Base-by-base conservation (phyloP, 2,329 filamentous ascomycete species). In the Scolecobasidium constrictum region DNA sequence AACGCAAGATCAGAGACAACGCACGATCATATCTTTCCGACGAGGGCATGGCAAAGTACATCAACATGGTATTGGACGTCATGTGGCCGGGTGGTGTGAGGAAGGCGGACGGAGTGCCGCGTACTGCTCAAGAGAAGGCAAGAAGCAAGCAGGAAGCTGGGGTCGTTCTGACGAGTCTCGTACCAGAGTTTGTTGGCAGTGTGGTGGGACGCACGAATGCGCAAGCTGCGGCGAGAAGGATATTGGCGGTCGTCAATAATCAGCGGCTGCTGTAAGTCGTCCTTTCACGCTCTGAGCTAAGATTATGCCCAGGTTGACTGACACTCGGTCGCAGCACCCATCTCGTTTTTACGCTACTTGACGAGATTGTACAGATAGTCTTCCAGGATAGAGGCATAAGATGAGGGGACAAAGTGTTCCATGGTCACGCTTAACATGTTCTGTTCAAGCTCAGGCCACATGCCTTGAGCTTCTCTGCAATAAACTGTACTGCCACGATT, bases 201-300 rank as follows among this genome's bases (percentile, higher is more conserved):
- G 93, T 98, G 5, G 93, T 98, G 13, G 92, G 92, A 4, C 76
- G 87, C 54, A 76, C 81, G 35, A 98, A 98, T 65, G 92, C 93
- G 13, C 84, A 93, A 59, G 83, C 82, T 44, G 92, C 92, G 17
- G 88, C 87, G 49, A 75, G 90, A 52, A 83, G 88, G 54, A 77
- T 96, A 38, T 86, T 93, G 66, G 88, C 87, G 7, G 87, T 85
- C 36, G 68, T 96, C 52, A 98, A 98, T 61, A 98, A 96, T 63
- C 73, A 78, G 46, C 73, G 86, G 49, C 68, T 98, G 51, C 95
- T 96, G 83, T 88, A 66, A 69, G 81, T 77, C 38, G n/a, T 28
- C 20, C 20, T 9, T 11, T 26, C 23, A 11, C 12, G 12, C 5
- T 34, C 15, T 20, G 28, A 11, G 5, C 28, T 9, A 17, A 17